Base-by-base conservation (phyloP, 805 yeast genomes). In the Ogataea philodendri region DNA sequence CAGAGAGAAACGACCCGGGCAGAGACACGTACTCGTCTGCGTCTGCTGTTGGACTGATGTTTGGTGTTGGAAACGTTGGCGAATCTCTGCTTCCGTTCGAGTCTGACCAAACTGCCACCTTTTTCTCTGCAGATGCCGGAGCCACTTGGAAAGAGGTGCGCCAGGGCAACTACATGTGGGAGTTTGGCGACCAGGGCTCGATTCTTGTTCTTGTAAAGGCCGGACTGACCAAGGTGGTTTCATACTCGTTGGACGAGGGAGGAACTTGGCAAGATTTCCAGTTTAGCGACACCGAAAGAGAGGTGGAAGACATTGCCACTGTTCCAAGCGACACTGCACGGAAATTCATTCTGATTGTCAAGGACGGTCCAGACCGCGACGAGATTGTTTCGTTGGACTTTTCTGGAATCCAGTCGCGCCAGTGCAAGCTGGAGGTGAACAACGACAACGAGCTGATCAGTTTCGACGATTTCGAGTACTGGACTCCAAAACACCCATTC, bases 41-140 rank as follows among this genome's bases (percentile, higher is more conserved):
- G 0, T 81, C 96, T 7, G 97, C 97, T 0, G 70, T 82, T 13
- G 98, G 98, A 1, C 63, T 88, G 63, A 62, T 90, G 72, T 67
- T 93, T 46, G 97, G 84, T n/a, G 76, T 84, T n/a, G 98, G 98
- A 19, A 88, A 84, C 54, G 96, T 87, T 32, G 97, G 97, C 5
- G 73, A 69, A 18, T 42, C 49, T 7, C 63, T 90, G 35, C 63
- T 60, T 5, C 34, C 49, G 1, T 45, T 57, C 25, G 66, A 70
- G 3, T 74, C 78, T 30, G 35, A 42, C 8, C 44, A 47, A 7
- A 72, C 81, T 1, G 67, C 82, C 2, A 85, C 96, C 0, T 93
- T 74, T 54, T 61, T 93, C 42, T 78, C 95, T 3, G 67, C 72
- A n/a, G 97, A 93, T 62, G 98, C 93, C 2, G 98, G 98, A 39